Evolutionary conservation across 192 early-diverging fungal genomes (phyloP).

Genomic region (Coemansia sp.): DNA sequence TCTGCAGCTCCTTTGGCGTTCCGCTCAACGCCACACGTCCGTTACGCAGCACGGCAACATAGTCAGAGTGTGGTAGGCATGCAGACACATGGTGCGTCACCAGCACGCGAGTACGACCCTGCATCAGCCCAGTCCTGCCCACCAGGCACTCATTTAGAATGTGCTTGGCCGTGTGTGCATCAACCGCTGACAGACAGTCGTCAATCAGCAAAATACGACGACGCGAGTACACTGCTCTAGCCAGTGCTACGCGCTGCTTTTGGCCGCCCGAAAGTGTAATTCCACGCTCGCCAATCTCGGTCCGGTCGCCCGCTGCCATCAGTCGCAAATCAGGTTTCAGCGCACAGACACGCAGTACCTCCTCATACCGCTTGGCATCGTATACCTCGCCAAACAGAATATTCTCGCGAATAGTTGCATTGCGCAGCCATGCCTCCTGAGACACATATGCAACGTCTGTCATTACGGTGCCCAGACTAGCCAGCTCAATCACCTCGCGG

Average conservation of each 20-base stretch:
- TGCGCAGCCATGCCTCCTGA: slow-evolving; percentile 76
- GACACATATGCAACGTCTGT: slow-evolving; percentile 84
- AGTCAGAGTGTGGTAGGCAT: slow-evolving; percentile 58
- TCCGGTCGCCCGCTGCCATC: slow-evolving; percentile 80
- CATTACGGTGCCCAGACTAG: slow-evolving; percentile 43
- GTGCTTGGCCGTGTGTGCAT: slow-evolving; percentile 89
- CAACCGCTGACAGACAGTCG: slow-evolving; percentile 92
- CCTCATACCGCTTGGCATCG: slow-evolving; percentile 71
- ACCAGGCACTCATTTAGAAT: slow-evolving; percentile 76
- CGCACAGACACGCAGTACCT: slow-evolving; percentile 82
- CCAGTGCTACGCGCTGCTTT: slow-evolving; percentile 83
- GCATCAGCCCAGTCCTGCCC: slow-evolving; percentile 64
- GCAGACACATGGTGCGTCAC: slow-evolving; percentile 84
- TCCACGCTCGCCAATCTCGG: slow-evolving; percentile 93
- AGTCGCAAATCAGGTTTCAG: slow-evolving; percentile 81
- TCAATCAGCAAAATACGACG: slow-evolving; percentile 73
- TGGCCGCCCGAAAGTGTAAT: slow-evolving; percentile 84
- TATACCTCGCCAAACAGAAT: slow-evolving; percentile 82
- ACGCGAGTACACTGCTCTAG: slow-evolving; percentile 78
- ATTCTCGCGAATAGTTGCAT: slow-evolving; percentile 76
- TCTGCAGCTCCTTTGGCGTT: slow-evolving; percentile 46
- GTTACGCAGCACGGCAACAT: slow-evolving; percentile 63
- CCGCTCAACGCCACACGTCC: slow-evolving; percentile 61
- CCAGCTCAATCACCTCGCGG: slow-evolving; percentile 23
- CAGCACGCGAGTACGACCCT: slow-evolving; percentile 77